Conservation (phyloP, 805 yeast species). For the Torulaspora indica region DNA sequence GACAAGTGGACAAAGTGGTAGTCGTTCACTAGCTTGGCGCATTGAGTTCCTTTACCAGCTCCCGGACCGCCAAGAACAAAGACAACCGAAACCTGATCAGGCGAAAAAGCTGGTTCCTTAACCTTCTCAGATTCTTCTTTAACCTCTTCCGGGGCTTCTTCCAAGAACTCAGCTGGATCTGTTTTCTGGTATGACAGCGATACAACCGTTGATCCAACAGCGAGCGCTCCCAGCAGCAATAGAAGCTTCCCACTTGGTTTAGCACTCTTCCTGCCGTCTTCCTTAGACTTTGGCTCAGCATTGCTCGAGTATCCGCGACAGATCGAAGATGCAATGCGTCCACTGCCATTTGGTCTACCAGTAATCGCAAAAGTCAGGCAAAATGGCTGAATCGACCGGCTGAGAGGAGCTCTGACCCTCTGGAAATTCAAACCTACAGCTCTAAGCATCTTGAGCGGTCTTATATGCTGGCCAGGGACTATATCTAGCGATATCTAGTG, state of each 20-base stretch:
- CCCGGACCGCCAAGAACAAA: conserved; percentile 98
- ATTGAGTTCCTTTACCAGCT: conserved; percentile 96
- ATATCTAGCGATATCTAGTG: too few relatives aligned
- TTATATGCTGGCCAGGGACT: not conserved
- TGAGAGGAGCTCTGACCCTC: not conserved
- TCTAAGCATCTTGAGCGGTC: not conserved
- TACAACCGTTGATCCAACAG: conserved; percentile 46
- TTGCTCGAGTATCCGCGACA: conserved; percentile 4
- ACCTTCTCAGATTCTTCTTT: conserved; percentile 18
- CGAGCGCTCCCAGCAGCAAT: conserved; percentile 42
- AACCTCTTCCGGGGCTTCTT: conserved; percentile 21
- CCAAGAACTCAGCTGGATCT: conserved; percentile 44
- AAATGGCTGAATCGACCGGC: not conserved
- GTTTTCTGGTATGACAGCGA: conserved; percentile 43
- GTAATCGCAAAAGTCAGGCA: not conserved
- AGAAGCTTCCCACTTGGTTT: conserved; percentile 33
- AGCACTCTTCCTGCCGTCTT: conserved; percentile 4
- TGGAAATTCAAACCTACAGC: not conserved
- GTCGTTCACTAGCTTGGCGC: conserved; percentile 76
- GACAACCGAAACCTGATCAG: conserved; percentile 68
- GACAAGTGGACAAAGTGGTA: conserved; percentile 81
- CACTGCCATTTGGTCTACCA: not conserved
- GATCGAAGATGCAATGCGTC: not conserved
- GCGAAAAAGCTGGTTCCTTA: conserved; percentile 46
- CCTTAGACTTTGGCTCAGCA: not conserved